Base-by-base conservation (phyloP, 169 alveolate genomes). In the Cryptosporidium muris region DNA sequence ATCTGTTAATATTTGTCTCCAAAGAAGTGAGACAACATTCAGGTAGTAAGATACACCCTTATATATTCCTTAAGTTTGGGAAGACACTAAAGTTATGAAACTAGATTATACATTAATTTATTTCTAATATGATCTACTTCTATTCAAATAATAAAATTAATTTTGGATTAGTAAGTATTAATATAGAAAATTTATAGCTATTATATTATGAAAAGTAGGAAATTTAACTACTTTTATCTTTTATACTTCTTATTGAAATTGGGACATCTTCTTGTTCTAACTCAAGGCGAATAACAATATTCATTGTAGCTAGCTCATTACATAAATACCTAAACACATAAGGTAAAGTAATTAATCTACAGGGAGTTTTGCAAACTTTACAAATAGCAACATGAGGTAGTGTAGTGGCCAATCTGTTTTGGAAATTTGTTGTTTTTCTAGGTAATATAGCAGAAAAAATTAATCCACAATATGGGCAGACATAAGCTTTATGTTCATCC, bases 391-490 rank as follows among this genome's bases (percentile, higher is more conserved):
- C 62, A 51, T 80, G 64, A 3, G 92, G 94, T 90, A 81, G 88
- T 82, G 51, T 89, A 62, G 66, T 89, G 74, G 91, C 92, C 6
- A 74, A 64, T 42, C 88, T 90, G 63, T 81, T 88, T 48, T 65
- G 65, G 51, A 67, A 54, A 36, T 51, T 38, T 9, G 67, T n/a
- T 56, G 34, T 68, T 42, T 68, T 80, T 36, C 65, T 82, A 54
- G 91, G 90, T 81, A 92, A 81, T 43, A 93, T 91, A 58, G 98
- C 93, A n/a, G 97, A 93, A 8, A 97, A 81, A 65, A 98, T 93
- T 63, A 97, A 94, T 49, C 99, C 99, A 80, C 99, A 98, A 56
- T 94, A 93, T 37, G 98, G 98, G 66, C 99, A 98, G 47, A 97
- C 97, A 92, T 94, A 96, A 51, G 99, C 99, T 91, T 95, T 97